Base-by-base conservation (phyloP, 768 basidiomycete species). In the Lactarius akahatsu region DNA sequence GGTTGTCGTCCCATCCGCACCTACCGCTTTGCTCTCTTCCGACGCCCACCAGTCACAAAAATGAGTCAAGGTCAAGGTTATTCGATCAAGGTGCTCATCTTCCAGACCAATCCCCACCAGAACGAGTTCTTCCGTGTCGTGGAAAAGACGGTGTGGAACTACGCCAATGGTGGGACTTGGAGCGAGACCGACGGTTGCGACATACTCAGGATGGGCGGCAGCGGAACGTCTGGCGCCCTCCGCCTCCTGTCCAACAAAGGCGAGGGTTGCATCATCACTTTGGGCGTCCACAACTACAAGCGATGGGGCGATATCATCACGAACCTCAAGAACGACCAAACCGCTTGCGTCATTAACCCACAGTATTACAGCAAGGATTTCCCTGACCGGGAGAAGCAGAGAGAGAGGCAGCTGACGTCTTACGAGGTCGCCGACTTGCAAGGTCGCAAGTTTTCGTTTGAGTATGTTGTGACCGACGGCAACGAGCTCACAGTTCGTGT, bases 201-300 rank as follows among this genome's bases (percentile, higher is more conserved):
- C 58, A 70, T 71, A 23, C 76, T 81, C 67, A 74, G 43, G 58
- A 79, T 78, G 74, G 72, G 68, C 43, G 75, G 74, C 10, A 81
- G 79, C 62, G 80, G 79, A 55, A 80, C 78, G 0, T 80, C 78
- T 11, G 78, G 80, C 13, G 71, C 72, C 6, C 60, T 81, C 18
- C 78, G 77, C 63, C 74, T 80, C 72, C 38, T 47, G 40, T 67
- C 71, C 9, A 72, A 73, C 57, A 70, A 56, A 16, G 75, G 72
- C 62, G 78, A 80, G 60, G 63, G 59, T 10, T 75, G 78, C 74
- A 60, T 78, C 28, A 69, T 77, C 65, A 73, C 73, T 15, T 47
- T 81, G 36, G 80, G 81, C 1, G 73, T 80, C 28, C 76, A 81
- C 73, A 77, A 78, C 73, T 75, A 76, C 72, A 75, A 74, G 65